Conservation (phyloP, 306 rosid genomes). For the Ziziphus jujuba region DNA sequence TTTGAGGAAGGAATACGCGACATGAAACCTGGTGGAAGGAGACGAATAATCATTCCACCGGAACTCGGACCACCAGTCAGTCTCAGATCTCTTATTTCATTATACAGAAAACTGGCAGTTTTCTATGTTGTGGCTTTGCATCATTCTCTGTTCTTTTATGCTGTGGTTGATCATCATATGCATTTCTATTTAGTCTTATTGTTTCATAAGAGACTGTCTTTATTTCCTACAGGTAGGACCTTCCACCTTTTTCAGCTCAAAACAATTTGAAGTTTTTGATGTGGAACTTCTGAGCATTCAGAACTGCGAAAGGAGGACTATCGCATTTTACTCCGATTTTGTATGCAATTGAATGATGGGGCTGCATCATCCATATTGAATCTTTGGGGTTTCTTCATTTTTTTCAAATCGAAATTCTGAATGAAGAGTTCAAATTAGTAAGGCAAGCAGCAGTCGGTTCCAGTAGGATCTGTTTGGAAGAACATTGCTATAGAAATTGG, state of each 20-base stretch:
- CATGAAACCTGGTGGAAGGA: constrained; percentile 92
- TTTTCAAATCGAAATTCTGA: too few species aligned
- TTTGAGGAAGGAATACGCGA: constrained; percentile 94
- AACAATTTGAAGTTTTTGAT: constrained; percentile 95
- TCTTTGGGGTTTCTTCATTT: too few species aligned
- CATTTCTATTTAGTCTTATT: not conserved
- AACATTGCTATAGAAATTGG: too few species aligned
- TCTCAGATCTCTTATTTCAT: constrained; percentile 23
- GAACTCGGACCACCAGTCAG: constrained; percentile 98
- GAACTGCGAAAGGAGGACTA: constrained; percentile 77
- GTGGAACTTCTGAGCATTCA: constrained; percentile 79
- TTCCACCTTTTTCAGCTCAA: constrained; percentile 93
- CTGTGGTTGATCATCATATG: not conserved
- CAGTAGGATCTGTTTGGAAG: too few species aligned
- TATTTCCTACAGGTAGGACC: constrained; percentile 82
- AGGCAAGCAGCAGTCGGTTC: not conserved
- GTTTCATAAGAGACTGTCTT: constrained; percentile 3
- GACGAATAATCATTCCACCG: constrained; percentile 94
- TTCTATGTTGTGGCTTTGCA: not conserved
- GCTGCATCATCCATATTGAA: not conserved
- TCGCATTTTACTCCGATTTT: constrained; percentile 88
- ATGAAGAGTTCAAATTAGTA: not conserved
- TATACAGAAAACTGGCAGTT: not conserved
- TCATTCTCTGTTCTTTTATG: not conserved
- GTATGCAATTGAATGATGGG: constrained; percentile 49